These are phyloP conservation scores for Metschnikowia chrysomelidarum DNA, from an alignment of 805 yeast species.

Conservation along the genomic window DNA sequence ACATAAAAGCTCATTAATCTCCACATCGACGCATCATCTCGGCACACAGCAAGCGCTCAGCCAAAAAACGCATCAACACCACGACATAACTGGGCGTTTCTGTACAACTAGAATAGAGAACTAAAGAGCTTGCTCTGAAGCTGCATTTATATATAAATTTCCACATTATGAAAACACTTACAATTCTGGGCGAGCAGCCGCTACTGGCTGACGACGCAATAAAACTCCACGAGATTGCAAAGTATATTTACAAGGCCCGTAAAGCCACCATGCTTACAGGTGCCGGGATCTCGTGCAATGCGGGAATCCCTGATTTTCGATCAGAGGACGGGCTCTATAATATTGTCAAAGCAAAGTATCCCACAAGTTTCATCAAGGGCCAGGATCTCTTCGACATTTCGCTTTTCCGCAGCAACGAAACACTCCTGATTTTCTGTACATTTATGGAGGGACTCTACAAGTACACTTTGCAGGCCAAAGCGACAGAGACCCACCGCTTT, in stretches of 20 bases:
- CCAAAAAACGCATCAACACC: too few species aligned
- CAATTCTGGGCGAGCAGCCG: constrained; percentile 18
- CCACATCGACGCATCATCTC: too few species aligned
- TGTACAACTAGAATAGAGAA: too few species aligned
- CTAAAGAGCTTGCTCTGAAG: too few species aligned
- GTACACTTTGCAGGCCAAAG: constrained; percentile 62
- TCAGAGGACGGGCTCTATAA: constrained; percentile 82
- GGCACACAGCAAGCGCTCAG: too few species aligned
- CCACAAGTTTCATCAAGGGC: constrained; percentile 68
- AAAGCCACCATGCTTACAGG: constrained; percentile 78
- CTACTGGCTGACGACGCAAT: constrained; percentile 31
- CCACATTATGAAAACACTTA: constrained; percentile 29
- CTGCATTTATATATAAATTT: not conserved
- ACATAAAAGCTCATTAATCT: too few species aligned
- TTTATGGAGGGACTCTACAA: constrained; percentile 82
- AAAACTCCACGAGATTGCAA: constrained; percentile 38
- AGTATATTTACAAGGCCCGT: constrained; percentile 48
- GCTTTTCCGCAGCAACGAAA: constrained; percentile 63
- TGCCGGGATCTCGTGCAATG: constrained; percentile 95
- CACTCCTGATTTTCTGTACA: constrained; percentile 74
- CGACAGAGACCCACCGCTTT: constrained; percentile 83
- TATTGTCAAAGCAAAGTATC: constrained; percentile 60
- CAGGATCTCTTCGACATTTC: constrained; percentile 90
- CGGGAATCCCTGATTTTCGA: constrained; percentile 96
- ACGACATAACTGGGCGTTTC: too few species aligned